phyloP scores from a whole-genome alignment of 2,329 filamentous ascomycete genomes.

The Epichloe scottii region DNA sequence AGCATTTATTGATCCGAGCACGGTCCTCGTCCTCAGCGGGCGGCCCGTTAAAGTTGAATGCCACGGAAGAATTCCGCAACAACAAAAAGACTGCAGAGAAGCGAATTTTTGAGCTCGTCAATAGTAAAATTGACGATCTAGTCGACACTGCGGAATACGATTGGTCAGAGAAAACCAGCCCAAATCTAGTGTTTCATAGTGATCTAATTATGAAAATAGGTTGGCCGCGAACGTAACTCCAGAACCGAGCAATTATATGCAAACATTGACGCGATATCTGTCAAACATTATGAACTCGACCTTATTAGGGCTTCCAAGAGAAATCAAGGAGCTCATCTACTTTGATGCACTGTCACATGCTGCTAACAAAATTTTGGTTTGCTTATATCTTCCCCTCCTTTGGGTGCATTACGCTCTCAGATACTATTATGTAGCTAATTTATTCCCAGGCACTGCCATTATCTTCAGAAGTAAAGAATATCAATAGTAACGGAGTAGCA shows the following conservation, averaged over 20 bases:
- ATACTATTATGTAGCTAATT: conserved; percentile 8
- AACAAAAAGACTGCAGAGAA: conserved; percentile 96
- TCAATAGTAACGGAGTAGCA: conserved; percentile 75
- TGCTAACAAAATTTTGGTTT: conserved; percentile 67
- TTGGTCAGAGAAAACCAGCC: conserved; percentile 41
- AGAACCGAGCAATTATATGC: conserved; percentile 87
- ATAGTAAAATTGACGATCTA: conserved; percentile 95
- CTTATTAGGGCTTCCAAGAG: conserved; percentile 78
- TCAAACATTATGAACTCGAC: conserved; percentile 96
- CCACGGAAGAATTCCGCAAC: conserved; percentile 73
- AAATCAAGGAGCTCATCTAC: conserved; percentile 96
- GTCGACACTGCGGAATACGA: conserved; percentile 97
- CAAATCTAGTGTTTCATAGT: not conserved
- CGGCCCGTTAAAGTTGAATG: conserved; percentile 65
- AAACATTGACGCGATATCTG: conserved; percentile 83
- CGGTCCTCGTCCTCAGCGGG: conserved; percentile 71
- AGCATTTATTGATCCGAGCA: conserved; percentile 73
- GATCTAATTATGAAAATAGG: conserved; percentile 19
- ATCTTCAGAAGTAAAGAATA: conserved; percentile 65
- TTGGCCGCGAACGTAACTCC: conserved; percentile 43
- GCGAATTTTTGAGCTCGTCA: conserved; percentile 95
- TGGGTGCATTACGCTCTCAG: no score
- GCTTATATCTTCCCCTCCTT: not conserved
- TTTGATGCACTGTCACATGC: conserved; percentile 92
- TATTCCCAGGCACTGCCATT: conserved; percentile 56